phyloP scores from a whole-genome alignment of 2,329 filamentous ascomycete species.

The Penicillium sp. region DNA sequence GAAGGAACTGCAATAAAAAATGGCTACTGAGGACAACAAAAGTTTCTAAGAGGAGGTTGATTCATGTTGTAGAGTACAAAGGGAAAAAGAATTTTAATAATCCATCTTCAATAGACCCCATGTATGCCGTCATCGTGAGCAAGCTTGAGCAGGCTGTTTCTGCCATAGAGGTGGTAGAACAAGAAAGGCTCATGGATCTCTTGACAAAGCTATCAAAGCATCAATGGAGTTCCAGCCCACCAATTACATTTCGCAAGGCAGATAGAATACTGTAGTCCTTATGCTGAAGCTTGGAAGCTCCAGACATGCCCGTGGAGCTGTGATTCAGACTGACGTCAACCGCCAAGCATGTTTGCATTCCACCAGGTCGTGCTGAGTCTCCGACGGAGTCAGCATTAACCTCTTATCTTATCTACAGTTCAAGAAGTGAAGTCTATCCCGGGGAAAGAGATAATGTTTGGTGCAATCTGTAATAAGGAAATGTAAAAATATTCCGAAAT shows the following conservation, averaged over 20 bases:
- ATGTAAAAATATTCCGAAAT: background rate
- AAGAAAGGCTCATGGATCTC: background rate
- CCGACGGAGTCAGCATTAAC: background rate
- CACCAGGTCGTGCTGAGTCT: background rate
- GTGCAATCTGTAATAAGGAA: constrained; percentile 8
- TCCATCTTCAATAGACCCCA: background rate
- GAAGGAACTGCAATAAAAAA: background rate
- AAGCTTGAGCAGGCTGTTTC: background rate
- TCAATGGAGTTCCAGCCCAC: constrained; percentile 3
- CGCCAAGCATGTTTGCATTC: background rate
- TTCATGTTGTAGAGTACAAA: background rate
- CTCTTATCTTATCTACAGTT: background rate
- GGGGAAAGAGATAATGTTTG: background rate
- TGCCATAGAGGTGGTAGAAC: background rate
- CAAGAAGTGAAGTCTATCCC: background rate
- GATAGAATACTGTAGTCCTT: background rate
- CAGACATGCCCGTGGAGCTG: background rate
- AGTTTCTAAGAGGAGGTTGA: background rate
- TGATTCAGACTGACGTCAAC: constrained; percentile 19
- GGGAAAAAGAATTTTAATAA: background rate
- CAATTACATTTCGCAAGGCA: background rate
- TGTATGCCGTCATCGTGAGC: constrained; percentile 20
- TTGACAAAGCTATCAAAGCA: background rate
- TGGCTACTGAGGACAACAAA: no score
- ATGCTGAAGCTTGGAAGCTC: background rate